Evolutionary conservation across 2,329 filamentous ascomycete genomes (phyloP).

Genomic region (Colletotrichum sp.): DNA sequence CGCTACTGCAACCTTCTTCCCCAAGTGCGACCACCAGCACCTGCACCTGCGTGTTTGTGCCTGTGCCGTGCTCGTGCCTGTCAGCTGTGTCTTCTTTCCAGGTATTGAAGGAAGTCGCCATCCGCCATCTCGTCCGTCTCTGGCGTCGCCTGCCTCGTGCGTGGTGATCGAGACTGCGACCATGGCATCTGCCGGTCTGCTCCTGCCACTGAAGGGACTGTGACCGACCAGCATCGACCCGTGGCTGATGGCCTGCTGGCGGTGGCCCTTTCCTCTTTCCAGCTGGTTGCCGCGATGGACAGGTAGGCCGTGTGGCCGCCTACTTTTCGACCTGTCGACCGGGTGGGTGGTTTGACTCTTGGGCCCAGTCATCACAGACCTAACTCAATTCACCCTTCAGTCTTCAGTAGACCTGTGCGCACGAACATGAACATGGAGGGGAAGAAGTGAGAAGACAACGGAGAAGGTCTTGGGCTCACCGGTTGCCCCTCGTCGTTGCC

Average conservation of each 20-base stretch:
- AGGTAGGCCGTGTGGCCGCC: background rate
- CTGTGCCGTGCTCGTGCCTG: background rate
- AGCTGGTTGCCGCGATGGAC: background rate
- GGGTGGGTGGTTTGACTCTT: background rate
- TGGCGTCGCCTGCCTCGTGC: background rate
- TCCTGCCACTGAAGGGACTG: background rate
- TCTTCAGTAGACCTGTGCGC: background rate
- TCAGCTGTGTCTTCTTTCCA: background rate
- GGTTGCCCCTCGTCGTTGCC: background rate
- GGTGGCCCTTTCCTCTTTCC: background rate
- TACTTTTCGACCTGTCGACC: background rate
- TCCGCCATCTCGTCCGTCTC: background rate
- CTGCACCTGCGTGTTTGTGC: background rate
- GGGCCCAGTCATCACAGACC: background rate
- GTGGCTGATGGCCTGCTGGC: background rate
- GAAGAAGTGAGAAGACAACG: background rate
- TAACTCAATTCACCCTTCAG: background rate
- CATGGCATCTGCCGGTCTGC: background rate
- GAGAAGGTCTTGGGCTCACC: background rate
- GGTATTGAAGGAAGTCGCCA: background rate
- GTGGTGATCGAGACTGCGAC: background rate
- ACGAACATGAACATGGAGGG: background rate
- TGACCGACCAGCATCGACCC: background rate
- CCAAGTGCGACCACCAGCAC: background rate
- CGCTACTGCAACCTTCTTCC: constrained; percentile 22